Percentiles rank a stretch among this genome's conserved stretches.
Conservation (phyloP, 164 flowering plant genomes). For the Sextonia rubra region DNA sequence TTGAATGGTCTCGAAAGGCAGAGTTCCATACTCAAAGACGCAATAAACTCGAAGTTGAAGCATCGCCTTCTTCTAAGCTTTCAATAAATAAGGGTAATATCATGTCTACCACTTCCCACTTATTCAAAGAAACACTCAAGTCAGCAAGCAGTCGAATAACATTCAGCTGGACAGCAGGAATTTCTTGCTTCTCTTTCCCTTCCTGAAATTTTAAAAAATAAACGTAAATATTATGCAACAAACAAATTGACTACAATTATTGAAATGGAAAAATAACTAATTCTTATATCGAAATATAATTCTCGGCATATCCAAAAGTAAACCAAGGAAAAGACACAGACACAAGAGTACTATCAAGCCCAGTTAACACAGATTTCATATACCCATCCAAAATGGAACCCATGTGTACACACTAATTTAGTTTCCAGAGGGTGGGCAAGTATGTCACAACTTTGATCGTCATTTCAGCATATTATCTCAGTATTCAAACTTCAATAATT, state of each 20-base stretch:
- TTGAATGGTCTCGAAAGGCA: too few relatives aligned
- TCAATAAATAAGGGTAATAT: slow-evolving; percentile 89
- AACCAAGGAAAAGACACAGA: background rate
- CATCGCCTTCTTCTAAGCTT: slow-evolving; percentile 97
- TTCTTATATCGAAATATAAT: too few relatives aligned
- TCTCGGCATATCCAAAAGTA: background rate
- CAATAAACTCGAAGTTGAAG: slow-evolving; percentile 79
- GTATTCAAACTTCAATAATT: too few relatives aligned
- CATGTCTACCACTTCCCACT: slow-evolving; percentile 91
- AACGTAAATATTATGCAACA: slow-evolving; percentile 1
- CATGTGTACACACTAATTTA: too few relatives aligned
- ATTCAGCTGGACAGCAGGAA: slow-evolving; percentile 74
- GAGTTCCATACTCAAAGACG: slow-evolving; percentile 71
- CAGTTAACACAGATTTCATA: too few relatives aligned
- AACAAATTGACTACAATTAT: background rate
- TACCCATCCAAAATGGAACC: too few relatives aligned
- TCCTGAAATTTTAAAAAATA: slow-evolving; percentile 44
- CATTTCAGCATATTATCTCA: too few relatives aligned
- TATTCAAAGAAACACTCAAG: slow-evolving; percentile 66
- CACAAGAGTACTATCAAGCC: too few relatives aligned
- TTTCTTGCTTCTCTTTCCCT: slow-evolving; percentile 62
- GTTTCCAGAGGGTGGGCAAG: too few relatives aligned
- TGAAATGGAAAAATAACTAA: background rate
- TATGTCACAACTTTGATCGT: too few relatives aligned
- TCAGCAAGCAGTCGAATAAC: slow-evolving; percentile 82